Base-by-base conservation (phyloP, 1,284 basidiomycete genomes). In the Ganoderma meredithae region DNA sequence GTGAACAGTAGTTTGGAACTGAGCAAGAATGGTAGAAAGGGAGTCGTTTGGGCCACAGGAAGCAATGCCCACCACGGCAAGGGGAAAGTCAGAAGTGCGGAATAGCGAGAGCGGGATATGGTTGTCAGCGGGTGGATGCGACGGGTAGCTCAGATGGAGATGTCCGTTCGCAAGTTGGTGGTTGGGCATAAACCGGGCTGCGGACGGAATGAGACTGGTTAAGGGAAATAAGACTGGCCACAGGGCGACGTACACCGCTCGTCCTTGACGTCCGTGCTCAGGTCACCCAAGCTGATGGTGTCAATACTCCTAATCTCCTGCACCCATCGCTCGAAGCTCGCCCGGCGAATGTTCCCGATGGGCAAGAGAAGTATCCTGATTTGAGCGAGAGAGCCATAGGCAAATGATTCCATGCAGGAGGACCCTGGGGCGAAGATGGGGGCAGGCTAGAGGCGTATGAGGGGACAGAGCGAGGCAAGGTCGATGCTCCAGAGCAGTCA, bases 101-200 rank as follows among this genome's bases (percentile, higher is more conserved):
- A 95, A 85, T 52, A 93, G 84, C 43, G 88, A 87, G 61, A 91
- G 82, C 15, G 86, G 81, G 25, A 80, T 75, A 75, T 90, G 90
- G 36, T 86, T 85, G 63, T 82, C 82, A 39, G 89, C 86, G 22
- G 85, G 88, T 17, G 90, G 92, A 77, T 91, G 93, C 6, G 87
- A 89, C 12, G 88, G 83, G 73, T 90, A 96, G 66, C 83, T 87
- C 53, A 96, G 83, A 73, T 94, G 90, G 49, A 96, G 80, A 75
- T 88, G 82, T 31, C 95, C 95, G 43, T 86, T 86, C 6, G 93
- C 89, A 47, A 93, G 81, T 36, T 72, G 71, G 33, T 93, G 90
- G 71, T 85, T 90, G 22, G 95, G 92, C 84, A 95, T 90, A 77
- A 96, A 95, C 43, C 93, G 89, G 62, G 90, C 92, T 94, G 74